Percentiles rank a stretch among this genome's conserved stretches.
phyloP scores from a whole-genome alignment of 805 yeast species.

The Barnettozyma salicaria region DNA sequence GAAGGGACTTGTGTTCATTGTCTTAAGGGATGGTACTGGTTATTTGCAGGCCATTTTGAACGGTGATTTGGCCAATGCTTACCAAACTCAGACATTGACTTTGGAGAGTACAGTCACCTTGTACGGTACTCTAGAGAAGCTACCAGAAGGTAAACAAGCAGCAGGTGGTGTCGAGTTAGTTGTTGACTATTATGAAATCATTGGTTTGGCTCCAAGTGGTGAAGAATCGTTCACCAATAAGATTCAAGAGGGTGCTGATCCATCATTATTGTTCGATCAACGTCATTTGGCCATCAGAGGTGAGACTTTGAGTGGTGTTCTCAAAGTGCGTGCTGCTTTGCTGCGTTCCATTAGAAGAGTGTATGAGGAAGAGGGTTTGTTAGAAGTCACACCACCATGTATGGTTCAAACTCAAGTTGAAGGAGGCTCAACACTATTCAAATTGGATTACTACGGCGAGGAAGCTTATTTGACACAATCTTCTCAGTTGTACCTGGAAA shows the following conservation, averaged over 20 bases:
- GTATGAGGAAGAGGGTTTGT: slow-evolving; percentile 63
- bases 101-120: slow-evolving; percentile 79
- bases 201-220: slow-evolving; percentile 95
- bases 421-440: slow-evolving; percentile 96
- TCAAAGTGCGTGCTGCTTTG: slow-evolving; percentile 88
- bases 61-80: slow-evolving; percentile 90
- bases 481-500: slow-evolving; percentile 93
- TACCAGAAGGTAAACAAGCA: slow-evolving; percentile 95
- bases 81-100: slow-evolving; percentile 78
- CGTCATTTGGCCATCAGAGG: slow-evolving; percentile 97
- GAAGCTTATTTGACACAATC: slow-evolving; percentile 96
- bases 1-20: slow-evolving; percentile 86
- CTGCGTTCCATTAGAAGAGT: slow-evolving; percentile 70
- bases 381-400: slow-evolving; percentile 98
- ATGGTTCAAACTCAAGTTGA: slow-evolving; percentile 99
- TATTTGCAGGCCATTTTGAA: slow-evolving; percentile 78
- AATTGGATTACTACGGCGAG: slow-evolving; percentile 91
- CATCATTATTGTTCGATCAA: slow-evolving; percentile 85
- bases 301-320: slow-evolving; percentile 84
- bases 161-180: slow-evolving; percentile 95
- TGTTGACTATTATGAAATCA: slow-evolving; percentile 83
- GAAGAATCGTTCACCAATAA: slow-evolving; percentile 93
- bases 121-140: slow-evolving; percentile 71
- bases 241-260: slow-evolving; percentile 90
- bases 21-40: slow-evolving; percentile 94